Percentiles rank a stretch among this genome's conserved stretches.
Evolutionary conservation across 2,329 filamentous ascomycete genomes (phyloP).

Genomic region (Thelonectria olida): DNA sequence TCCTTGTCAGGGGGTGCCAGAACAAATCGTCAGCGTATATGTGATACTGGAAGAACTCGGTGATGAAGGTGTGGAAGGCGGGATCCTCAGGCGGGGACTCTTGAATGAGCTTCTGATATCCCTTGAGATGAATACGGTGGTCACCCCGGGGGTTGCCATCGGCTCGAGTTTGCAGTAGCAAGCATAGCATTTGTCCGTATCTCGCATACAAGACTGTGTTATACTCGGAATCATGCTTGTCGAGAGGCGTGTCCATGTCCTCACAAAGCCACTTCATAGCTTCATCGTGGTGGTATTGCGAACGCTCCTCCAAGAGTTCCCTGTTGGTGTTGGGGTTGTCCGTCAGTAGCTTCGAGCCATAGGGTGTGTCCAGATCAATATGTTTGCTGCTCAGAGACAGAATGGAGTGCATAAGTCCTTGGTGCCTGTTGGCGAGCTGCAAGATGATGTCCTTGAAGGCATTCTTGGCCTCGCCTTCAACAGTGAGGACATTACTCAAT

Average conservation of each 20-base stretch:
- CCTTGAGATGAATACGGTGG: conserved; percentile 82
- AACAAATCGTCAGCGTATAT: conserved; percentile 72
- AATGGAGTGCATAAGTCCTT: conserved; percentile 90
- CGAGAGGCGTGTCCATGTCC: conserved; percentile 53
- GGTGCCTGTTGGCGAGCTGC: conserved; percentile 81
- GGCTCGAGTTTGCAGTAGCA: conserved; percentile 65
- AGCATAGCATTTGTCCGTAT: conserved; percentile 71
- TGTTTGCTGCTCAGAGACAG: conserved; percentile 86
- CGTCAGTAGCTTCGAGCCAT: conserved; percentile 62
- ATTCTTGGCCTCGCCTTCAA: conserved; percentile 83
- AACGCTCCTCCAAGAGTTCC: conserved; percentile 58
- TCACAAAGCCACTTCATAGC: conserved; percentile 63
- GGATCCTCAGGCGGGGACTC: conserved; percentile 69
- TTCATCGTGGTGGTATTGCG: conserved; percentile 64
- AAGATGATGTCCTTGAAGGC: conserved; percentile 87
- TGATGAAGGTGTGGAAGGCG: conserved; percentile 70
- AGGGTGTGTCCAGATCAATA: conserved; percentile 67
- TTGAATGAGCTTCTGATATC: conserved; percentile 77
- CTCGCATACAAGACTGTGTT: conserved; percentile 61
- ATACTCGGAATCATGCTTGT: conserved; percentile 55
- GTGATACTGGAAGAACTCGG: conserved; percentile 89
- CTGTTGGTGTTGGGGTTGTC: conserved; percentile 58
- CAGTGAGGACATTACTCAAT: conserved; percentile 81
- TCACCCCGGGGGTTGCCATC: conserved; percentile 69
- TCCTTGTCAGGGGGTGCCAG: conserved; percentile 53